Evolutionary conservation across 306 rosid species (phyloP).

Genomic region (Vicia villosa): DNA sequence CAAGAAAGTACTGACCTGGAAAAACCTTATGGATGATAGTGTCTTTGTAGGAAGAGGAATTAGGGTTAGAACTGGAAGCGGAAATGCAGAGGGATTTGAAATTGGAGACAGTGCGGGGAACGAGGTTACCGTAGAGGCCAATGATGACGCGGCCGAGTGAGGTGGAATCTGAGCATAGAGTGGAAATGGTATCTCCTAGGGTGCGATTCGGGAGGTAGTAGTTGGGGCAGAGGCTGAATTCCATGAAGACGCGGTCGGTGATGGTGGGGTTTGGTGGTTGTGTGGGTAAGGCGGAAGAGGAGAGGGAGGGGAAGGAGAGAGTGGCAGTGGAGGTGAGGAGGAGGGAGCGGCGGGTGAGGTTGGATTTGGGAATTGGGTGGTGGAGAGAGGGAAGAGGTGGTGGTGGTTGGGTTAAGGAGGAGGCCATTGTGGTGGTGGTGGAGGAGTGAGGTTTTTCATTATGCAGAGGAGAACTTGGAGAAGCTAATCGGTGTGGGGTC

Average conservation of each 20-base stretch:
- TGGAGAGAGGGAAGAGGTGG: slow-evolving; percentile 30
- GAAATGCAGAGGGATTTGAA: slow-evolving; percentile 77
- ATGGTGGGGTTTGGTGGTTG: slow-evolving; percentile 61
- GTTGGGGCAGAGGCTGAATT: slow-evolving; percentile 86
- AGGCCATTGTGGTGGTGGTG: slow-evolving; percentile 50
- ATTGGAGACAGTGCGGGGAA: slow-evolving; percentile 75
- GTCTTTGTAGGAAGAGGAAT: slow-evolving; percentile 62
- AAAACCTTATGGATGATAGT: slow-evolving; percentile 75
- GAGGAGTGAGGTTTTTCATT: slow-evolving; percentile 27
- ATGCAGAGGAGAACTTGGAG: slow-evolving; percentile 12
- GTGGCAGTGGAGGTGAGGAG: slow-evolving; percentile 45
- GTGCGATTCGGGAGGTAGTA: slow-evolving; percentile 65
- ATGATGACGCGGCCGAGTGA: slow-evolving; percentile 74
- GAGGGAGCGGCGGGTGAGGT: slow-evolving; percentile 32
- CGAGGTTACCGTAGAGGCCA: slow-evolving; percentile 83
- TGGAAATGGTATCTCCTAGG: slow-evolving; percentile 43
- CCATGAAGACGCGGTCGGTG: slow-evolving; percentile 91
- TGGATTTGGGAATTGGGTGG: slow-evolving; percentile 6
- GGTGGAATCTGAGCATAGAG: slow-evolving; percentile 78
- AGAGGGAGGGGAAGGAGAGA: slow-evolving; percentile 52
- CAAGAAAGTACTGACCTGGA: slow-evolving; percentile 80
- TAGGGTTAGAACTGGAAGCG: slow-evolving; percentile 40
- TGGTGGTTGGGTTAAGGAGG: slow-evolving; percentile 36
- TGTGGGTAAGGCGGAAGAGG: slow-evolving; percentile 11
- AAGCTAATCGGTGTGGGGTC: slow-evolving; percentile 35